Evolutionary conservation across 2,329 filamentous ascomycete species (phyloP), one percentile per base, ranked within the genome.

Genomic region (Monosporascus sp.): DNA sequence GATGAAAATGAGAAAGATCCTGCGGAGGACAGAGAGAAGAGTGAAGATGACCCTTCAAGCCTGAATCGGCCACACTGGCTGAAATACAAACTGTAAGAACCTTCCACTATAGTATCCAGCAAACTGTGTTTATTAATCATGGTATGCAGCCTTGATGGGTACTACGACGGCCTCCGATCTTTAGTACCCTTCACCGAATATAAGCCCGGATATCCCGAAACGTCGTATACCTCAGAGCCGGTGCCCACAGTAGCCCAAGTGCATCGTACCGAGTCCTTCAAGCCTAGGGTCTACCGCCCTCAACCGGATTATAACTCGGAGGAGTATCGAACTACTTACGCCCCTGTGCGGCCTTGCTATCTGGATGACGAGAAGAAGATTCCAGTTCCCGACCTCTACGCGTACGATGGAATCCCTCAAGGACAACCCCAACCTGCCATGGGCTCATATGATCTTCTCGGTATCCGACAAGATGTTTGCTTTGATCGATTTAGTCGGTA

Each of bases 401-500:
- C 83, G 1, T 90, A 88, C 60, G 73, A 78, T 2, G 88, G 89
- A 8, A 74, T 94, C 6, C 84, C 88, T 1, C 80, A 86, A 61
- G 88, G 89, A 14, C 89, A 91, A 70, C 89, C 91, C 0, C 84
- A 91, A 49, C 83, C 89, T 3, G 80, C 85, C 1, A 81, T 94
- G 60, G 91, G 91, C 3, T 92, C 88, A 0, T 86, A 94, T 65
- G 77, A 83, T 15, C 68, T 90, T 46, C 72, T 96, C 5, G 90
- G 89, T 0, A 70, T 96, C 41, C 77, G 85, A 22, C 80, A 90
- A 55, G 87, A 94, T 62, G 76, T 95, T 15, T 96, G 91, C 71
- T 96, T 95, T 66, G 91, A 96, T 64, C 82, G 91, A 6, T 95
- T 90, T 65, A 89, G 90, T 18, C 82, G 91, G 47, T 82, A 93